Percentiles rank a stretch among this genome's conserved stretches.
phyloP scores from a whole-genome alignment of 768 basidiomycete species.

The Inosperma sp. region DNA sequence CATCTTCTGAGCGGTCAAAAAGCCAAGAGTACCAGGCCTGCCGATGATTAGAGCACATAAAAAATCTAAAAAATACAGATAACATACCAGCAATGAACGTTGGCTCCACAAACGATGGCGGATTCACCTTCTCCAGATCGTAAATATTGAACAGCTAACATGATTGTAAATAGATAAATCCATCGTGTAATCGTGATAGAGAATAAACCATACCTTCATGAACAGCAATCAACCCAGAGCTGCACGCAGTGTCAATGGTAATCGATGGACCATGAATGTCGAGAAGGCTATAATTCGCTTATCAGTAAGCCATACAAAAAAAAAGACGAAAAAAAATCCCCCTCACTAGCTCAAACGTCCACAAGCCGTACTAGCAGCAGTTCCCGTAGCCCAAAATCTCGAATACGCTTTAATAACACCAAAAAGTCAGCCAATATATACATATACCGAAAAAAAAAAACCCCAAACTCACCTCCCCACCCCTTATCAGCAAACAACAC shows the following conservation, averaged over 20 bases:
- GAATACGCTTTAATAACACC: constrained; percentile 24
- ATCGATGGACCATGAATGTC: constrained; percentile 35
- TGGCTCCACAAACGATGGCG: constrained; percentile 32
- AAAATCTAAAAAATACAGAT: not conserved
- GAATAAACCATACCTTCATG: constrained; percentile 25
- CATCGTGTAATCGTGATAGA: no score
- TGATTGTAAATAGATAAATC: not conserved
- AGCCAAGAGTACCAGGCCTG: constrained; percentile 30
- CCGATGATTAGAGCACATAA: not conserved
- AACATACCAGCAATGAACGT: constrained; percentile 31
- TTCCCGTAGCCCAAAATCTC: constrained; percentile 32
- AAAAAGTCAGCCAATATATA: not conserved
- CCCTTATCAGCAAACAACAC: constrained; percentile 30
- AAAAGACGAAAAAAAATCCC: not conserved
- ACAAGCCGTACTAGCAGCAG: constrained; percentile 30
- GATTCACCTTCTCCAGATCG: constrained; percentile 31
- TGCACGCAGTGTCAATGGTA: constrained; percentile 34
- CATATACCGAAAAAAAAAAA: not conserved
- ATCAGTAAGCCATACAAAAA: not conserved
- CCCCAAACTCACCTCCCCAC: constrained; percentile 24
- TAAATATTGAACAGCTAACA: constrained; percentile 28
- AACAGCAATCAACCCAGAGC: constrained; percentile 31
- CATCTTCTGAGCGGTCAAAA: constrained; percentile 11
- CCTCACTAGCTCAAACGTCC: constrained; percentile 36
- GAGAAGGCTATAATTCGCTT: constrained; percentile 20